Evolutionary conservation across 768 basidiomycete species (phyloP).

Genomic region (Tylopilus cervinicoccineus): DNA sequence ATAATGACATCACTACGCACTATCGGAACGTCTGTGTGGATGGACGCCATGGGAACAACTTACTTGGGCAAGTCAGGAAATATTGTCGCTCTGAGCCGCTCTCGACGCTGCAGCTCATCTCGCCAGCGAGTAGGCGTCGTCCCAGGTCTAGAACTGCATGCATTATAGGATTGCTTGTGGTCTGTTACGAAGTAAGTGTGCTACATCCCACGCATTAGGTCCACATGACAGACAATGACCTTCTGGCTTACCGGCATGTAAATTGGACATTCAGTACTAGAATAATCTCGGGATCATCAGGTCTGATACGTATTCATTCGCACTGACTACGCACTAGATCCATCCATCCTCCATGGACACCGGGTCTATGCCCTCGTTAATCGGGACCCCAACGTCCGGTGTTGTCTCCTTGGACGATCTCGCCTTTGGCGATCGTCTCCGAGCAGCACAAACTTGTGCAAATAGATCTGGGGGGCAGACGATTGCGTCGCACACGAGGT

Average conservation of each 20-base stretch:
- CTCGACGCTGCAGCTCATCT: constrained; percentile 37
- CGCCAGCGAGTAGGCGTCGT: constrained; percentile 30
- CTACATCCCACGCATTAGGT: constrained; percentile 21
- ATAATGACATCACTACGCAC: constrained; percentile 38
- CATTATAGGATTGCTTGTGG: constrained; percentile 42
- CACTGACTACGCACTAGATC: constrained; percentile 38
- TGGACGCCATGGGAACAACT: constrained; percentile 12
- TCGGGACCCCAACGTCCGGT: constrained; percentile 28
- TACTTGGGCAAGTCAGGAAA: constrained; percentile 45
- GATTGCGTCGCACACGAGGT: constrained; percentile 42
- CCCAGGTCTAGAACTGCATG: constrained; percentile 12
- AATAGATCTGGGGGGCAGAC: constrained; percentile 41
- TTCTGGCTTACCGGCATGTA: constrained; percentile 40
- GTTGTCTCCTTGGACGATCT: constrained; percentile 2
- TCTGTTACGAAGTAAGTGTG: constrained; percentile 49
- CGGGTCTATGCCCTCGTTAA: constrained; percentile 40
- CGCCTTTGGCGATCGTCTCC: constrained; percentile 2
- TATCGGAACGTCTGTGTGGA: neutral
- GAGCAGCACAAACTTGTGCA: constrained; percentile 29
- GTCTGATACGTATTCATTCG: neutral
- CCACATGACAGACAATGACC: neutral
- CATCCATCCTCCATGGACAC: constrained; percentile 35
- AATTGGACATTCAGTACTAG: constrained; percentile 41
- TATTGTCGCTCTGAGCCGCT: constrained; percentile 33
- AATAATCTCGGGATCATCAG: constrained; percentile 5